phyloP scores from a whole-genome alignment of 768 basidiomycete genomes.

The Lenzites betulinus region DNA sequence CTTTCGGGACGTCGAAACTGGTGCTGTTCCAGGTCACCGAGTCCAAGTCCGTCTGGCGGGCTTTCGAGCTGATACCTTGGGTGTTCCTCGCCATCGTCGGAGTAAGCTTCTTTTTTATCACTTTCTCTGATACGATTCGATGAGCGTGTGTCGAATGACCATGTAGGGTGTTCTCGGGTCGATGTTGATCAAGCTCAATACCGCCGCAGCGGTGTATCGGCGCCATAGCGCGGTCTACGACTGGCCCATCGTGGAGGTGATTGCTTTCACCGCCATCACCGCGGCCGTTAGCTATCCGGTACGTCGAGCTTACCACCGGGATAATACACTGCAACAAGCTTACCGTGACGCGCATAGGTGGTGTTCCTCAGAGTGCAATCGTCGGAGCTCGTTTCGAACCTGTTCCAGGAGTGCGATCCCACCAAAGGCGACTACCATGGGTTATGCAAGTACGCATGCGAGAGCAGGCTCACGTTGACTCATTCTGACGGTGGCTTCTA shows the following conservation, averaged over 20 bases:
- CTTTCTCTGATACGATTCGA: neutral
- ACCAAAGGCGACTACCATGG: conserved; percentile 68
- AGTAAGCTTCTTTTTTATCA: conserved; percentile 32
- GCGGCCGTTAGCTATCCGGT: conserved; percentile 74
- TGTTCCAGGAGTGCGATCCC: conserved; percentile 82
- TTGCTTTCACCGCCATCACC: conserved; percentile 61
- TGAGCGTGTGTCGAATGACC: neutral
- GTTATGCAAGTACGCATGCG: conserved; percentile 69
- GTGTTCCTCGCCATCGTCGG: conserved; percentile 62
- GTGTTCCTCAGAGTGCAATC: conserved; percentile 74
- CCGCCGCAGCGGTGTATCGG: conserved; percentile 62
- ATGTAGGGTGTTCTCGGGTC: conserved; percentile 71
- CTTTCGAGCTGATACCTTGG: conserved; percentile 79
- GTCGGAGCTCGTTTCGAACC: conserved; percentile 80
- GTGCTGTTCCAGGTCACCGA: conserved; percentile 77
- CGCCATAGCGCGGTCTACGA: conserved; percentile 54
- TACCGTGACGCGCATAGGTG: conserved; percentile 41
- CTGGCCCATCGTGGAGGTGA: conserved; percentile 68
- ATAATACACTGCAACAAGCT: neutral
- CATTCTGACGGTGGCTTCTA: neutral
- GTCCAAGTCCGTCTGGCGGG: conserved; percentile 62
- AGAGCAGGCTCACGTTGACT: neutral
- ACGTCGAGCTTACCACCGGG: conserved; percentile 23
- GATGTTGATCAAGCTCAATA: conserved; percentile 65
- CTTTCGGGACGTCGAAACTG: conserved; percentile 82